A percentile compares a stretch with the other conserved stretches of the same genome.
Evolutionary conservation across 2,329 filamentous ascomycete species (phyloP).

Genomic region (Alternaria ethzedia): DNA sequence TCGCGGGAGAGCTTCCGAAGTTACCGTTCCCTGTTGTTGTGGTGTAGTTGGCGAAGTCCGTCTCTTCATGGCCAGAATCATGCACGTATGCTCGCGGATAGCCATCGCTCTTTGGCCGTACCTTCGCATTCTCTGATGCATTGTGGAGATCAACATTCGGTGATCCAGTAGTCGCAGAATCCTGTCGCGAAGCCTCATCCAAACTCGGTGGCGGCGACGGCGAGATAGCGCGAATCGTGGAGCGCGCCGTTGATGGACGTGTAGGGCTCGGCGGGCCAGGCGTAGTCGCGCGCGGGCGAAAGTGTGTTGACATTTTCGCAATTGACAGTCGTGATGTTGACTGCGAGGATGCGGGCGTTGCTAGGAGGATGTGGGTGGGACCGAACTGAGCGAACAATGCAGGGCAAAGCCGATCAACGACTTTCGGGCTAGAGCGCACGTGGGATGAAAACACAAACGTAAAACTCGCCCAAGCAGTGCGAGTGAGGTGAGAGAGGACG

Average conservation of each 20-base stretch:
- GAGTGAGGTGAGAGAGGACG: neutral
- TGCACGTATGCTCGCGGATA: neutral
- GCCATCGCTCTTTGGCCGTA: neutral
- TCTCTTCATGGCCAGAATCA: neutral
- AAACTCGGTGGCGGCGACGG: constrained; percentile 31
- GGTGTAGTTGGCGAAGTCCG: neutral
- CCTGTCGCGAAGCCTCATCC: constrained; percentile 7
- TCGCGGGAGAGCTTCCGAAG: neutral
- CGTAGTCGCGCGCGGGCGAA: constrained; percentile 13
- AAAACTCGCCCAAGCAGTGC: neutral
- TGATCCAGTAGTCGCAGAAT: constrained; percentile 5
- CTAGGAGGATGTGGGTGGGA: neutral
- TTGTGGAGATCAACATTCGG: neutral
- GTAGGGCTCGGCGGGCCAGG: constrained; percentile 21
- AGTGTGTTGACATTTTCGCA: constrained; percentile 6
- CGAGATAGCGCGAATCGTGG: constrained; percentile 37
- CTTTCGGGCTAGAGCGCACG: neutral
- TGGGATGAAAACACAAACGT: neutral
- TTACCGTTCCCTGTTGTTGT: neutral
- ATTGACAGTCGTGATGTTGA: neutral
- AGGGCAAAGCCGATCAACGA: constrained; percentile 1
- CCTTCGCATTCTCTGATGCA: neutral
- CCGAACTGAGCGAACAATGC: neutral
- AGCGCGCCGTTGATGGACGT: constrained; percentile 28
- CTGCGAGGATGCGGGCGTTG: neutral